Percentiles rank a stretch among this genome's conserved stretches.
Evolutionary conservation across 1,139 yeast genomes (phyloP).

Genomic region (Yamadazyma triangularis): DNA sequence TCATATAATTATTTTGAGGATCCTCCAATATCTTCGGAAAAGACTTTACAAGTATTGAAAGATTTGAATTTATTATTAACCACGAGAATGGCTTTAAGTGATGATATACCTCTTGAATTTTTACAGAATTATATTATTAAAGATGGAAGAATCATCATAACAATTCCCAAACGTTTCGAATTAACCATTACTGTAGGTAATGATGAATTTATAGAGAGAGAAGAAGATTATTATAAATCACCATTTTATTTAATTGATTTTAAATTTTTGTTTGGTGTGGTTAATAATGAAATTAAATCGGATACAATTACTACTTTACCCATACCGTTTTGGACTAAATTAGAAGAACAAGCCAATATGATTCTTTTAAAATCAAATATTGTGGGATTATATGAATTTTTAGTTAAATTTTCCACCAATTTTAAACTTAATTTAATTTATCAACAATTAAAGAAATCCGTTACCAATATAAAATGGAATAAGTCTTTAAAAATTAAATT

Average conservation of each 20-base stretch:
- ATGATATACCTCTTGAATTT: constrained; percentile 60
- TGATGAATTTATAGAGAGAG: constrained; percentile 44
- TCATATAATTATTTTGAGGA: constrained; percentile 55
- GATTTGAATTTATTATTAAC: constrained; percentile 73
- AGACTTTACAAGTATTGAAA: constrained; percentile 57
- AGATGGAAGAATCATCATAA: constrained; percentile 74
- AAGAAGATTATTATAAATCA: constrained; percentile 37
- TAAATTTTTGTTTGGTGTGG: constrained; percentile 51
- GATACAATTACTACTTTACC: constrained; percentile 32
- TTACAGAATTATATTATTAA: constrained; percentile 53
- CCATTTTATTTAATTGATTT: constrained; percentile 80
- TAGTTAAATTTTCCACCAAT: constrained; percentile 68
- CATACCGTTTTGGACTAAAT: constrained; percentile 31
- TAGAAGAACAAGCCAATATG: constrained; percentile 57
- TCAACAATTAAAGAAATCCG: constrained; percentile 51
- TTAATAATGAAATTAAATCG: constrained; percentile 16
- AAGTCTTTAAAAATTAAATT: constrained; percentile 65
- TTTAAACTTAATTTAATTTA: constrained; percentile 71
- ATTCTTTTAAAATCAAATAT: constrained; percentile 52
- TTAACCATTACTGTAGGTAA: constrained; percentile 19
- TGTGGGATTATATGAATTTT: constrained; percentile 56
- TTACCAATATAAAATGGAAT: constrained; percentile 50
- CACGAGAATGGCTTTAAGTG: constrained; percentile 65
- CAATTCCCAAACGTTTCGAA: constrained; percentile 56
- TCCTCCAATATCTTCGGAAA: constrained; percentile 49